These are phyloP conservation scores for Smittium culicis DNA, from an alignment of 371 early-diverging fungal species.

Conservation along the genomic window DNA sequence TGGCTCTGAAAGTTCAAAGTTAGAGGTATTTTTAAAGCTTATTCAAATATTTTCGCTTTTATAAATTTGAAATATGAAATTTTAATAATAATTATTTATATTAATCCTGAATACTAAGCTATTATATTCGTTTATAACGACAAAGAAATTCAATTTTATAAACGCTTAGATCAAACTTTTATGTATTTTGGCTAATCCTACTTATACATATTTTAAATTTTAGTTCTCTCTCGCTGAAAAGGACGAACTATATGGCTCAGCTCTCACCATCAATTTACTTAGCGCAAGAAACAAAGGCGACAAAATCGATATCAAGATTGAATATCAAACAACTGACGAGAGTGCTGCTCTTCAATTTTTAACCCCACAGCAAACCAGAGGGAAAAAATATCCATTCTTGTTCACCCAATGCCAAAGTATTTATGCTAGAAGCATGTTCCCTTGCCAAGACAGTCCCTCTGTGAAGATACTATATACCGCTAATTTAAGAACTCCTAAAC, in stretches of 20 bases:
- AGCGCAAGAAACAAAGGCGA: conserved; percentile 14
- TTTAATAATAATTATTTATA: no score
- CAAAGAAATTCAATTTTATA: no score
- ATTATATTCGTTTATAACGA: no score
- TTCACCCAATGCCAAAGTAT: conserved; percentile 95
- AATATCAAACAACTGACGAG: conserved; percentile 64
- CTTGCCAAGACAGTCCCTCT: conserved; percentile 88
- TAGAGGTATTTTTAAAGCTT: no score
- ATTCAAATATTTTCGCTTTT: no score
- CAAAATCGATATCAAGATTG: conserved; percentile 31
- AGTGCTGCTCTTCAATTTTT: conserved; percentile 85
- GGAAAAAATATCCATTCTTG: conserved; percentile 83
- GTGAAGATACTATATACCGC: conserved; percentile 83
- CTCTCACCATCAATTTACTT: conserved; percentile 47
- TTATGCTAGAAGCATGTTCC: conserved; percentile 82
- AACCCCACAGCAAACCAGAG: conserved; percentile 84
- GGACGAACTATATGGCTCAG: conserved; percentile 57
- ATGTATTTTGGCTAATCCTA: background rate
- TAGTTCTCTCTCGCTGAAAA: conserved; percentile 25
- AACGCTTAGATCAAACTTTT: no score
- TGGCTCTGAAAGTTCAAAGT: no score
- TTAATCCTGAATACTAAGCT: no score
- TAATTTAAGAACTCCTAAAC: conserved; percentile 49
- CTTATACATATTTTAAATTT: background rate
- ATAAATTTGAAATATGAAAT: no score